Conservation (phyloP, 1,284 basidiomycete genomes). For the Naganishia albida region DNA sequence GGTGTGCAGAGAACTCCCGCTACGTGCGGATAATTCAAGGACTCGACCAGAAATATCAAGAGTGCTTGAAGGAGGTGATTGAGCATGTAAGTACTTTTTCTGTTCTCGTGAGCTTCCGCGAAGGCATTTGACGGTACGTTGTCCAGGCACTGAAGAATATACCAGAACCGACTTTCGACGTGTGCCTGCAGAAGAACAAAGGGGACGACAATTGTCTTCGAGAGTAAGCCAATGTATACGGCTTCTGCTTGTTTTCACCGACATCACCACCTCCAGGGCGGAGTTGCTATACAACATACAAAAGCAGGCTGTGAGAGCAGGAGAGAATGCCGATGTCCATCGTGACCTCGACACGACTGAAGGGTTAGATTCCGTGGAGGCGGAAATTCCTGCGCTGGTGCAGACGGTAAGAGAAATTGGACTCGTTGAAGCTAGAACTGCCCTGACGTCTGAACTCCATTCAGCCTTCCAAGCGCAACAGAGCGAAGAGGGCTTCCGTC, state of each 20-base stretch:
- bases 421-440: too few relatives aligned
- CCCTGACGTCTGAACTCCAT: too few relatives aligned
- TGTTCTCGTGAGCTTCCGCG: background rate
- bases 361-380: too few relatives aligned
- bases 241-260: background rate
- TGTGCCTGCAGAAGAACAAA: background rate
- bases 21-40: constrained; percentile 10
- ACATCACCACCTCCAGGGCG: background rate
- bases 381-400: too few relatives aligned
- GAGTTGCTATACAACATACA: background rate
- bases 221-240: background rate
- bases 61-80: constrained; percentile 22
- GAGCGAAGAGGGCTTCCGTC: background rate
- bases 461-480: background rate
- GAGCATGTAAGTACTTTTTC: constrained; percentile 9
- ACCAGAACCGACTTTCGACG: background rate
- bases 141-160: constrained; percentile 1
- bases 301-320: background rate
- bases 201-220: background rate
- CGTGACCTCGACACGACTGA: background rate
- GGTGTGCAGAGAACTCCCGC: constrained; percentile 10
- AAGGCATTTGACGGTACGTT: background rate
- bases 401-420: too few relatives aligned
- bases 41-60: constrained; percentile 18
- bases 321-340: background rate